Base-by-base conservation (phyloP, 441 rosid species). In the Populus hybrid region DNA sequence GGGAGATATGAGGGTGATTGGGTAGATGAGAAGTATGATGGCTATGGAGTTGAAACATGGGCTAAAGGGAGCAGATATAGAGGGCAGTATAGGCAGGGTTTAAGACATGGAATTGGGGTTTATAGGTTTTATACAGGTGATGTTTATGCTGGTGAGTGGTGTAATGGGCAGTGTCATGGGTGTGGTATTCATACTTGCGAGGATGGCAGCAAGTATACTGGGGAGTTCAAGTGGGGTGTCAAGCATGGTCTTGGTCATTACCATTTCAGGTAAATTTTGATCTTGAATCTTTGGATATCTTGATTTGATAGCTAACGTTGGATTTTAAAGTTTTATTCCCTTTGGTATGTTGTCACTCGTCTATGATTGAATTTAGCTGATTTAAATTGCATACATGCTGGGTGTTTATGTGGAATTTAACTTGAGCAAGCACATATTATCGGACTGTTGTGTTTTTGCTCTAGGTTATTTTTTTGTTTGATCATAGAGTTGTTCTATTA, bases 211-310 rank as follows among this genome's bases (percentile, higher is more conserved):
- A 86, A 89, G 12, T 91, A 86, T 85, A 91, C 87, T 72, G 97
- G 97, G 21, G 90, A 92, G 80, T 92, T 92, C 86, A 89, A 90
- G 85, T 87, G 94, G 93, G 95, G 97, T 2, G 89, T 92, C 80
- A 92, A 92, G 88, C 97, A 92, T 69, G 97, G 97, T 18, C 87
- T 89, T 66, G 97, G 97, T 38, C 94, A 86, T 75, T 90, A 92
- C 82, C 93, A 92, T 77, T 92, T 90, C 91, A 91, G 97, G 97
- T 92, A 82, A 40, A 69, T 66, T 34, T 70, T 67, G 3, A 0
- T 64, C 32, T 67, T 67, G 61, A 5, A 38, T 69, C 36, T 42
- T 69, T 28, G 32, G 4, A 57, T 35, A 36, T 28, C 14, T 11
- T 28, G 59, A 10, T 23, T 26, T 46, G 40, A 26, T 5, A 23